Evolutionary conservation across 148 eudicot genomes (phyloP).

Genomic region (Limonium bicolor): DNA sequence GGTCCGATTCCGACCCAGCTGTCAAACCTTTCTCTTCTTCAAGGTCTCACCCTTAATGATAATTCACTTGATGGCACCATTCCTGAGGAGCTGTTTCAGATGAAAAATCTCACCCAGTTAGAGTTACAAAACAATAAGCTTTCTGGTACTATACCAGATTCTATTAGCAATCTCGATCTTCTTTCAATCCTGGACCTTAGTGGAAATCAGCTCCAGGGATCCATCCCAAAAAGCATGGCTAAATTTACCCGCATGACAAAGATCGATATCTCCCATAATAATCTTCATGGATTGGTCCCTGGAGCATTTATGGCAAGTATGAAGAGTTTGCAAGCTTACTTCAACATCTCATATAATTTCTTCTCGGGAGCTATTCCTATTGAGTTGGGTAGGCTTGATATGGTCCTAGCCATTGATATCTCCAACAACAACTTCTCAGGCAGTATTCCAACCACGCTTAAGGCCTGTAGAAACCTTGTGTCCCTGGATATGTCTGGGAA

Average conservation of each 20-base stretch:
- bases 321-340: constrained; percentile 39
- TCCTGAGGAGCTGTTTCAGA: constrained; percentile 41
- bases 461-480: constrained; percentile 50
- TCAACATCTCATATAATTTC: constrained; percentile 53
- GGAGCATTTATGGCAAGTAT: constrained; percentile 32
- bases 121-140: constrained; percentile 35
- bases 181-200: constrained; percentile 54
- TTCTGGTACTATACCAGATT: constrained; percentile 34
- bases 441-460: constrained; percentile 34
- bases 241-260: constrained; percentile 21
- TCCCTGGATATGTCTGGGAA: constrained; percentile 56
- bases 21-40: constrained; percentile 44
- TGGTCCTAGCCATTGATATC: constrained; percentile 70
- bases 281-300: constrained; percentile 45
- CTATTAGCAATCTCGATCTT: constrained; percentile 36
- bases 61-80: constrained; percentile 52
- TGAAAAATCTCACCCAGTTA: constrained; percentile 33
- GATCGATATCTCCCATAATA: constrained; percentile 62
- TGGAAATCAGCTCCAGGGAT: constrained; percentile 49
- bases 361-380: constrained; percentile 41
- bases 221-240: constrained; percentile 37
- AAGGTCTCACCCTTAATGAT: constrained; percentile 36
- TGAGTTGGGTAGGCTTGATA: constrained; percentile 48
- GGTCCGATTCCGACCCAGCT: constrained; percentile 52
- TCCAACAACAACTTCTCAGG: constrained; percentile 70